phyloP scores from a whole-genome alignment of 345 rosid species.

The Mercurialis annua region DNA sequence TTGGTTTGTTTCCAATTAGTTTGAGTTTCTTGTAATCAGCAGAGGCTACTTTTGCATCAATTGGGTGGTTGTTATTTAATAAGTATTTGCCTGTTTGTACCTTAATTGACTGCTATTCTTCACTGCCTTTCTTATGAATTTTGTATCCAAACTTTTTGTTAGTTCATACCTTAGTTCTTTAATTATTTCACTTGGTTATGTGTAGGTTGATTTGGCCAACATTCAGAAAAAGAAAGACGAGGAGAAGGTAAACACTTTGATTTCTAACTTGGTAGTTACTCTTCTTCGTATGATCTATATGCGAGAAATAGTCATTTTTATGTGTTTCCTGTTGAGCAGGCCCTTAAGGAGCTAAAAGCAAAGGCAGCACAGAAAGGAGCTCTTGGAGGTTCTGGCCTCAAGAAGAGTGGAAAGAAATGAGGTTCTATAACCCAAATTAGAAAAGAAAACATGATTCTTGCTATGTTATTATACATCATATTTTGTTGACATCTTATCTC shows the following conservation, averaged over 20 bases:
- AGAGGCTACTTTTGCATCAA: not conserved
- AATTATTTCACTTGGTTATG: not conserved
- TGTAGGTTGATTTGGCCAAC: conserved; percentile 54
- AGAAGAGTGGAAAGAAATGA: conserved; percentile 95
- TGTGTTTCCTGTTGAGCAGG: conserved; percentile 37
- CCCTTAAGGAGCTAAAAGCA: conserved; percentile 76
- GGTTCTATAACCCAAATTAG: conserved; percentile 4
- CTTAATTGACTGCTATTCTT: not conserved
- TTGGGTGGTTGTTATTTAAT: not conserved
- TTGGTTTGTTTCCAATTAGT: no score
- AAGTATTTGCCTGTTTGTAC: not conserved
- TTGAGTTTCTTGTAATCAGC: not conserved
- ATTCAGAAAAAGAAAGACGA: conserved; percentile 79
- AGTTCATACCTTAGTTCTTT: not conserved
- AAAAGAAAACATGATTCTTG: not conserved
- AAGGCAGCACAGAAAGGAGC: conserved; percentile 79
- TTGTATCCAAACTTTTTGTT: not conserved
- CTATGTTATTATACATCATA: not conserved
- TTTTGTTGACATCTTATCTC: conserved; percentile 6
- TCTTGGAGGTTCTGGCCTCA: conserved; percentile 85
- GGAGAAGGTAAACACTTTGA: conserved; percentile 52
- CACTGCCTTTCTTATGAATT: not conserved
- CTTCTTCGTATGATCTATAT: not conserved
- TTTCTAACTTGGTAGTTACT: not conserved
- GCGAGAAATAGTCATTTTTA: not conserved